Percentiles rank a stretch among this genome's conserved stretches.
phyloP scores from a whole-genome alignment of 2,329 filamentous ascomycete species.

The Ascomycota sp. region DNA sequence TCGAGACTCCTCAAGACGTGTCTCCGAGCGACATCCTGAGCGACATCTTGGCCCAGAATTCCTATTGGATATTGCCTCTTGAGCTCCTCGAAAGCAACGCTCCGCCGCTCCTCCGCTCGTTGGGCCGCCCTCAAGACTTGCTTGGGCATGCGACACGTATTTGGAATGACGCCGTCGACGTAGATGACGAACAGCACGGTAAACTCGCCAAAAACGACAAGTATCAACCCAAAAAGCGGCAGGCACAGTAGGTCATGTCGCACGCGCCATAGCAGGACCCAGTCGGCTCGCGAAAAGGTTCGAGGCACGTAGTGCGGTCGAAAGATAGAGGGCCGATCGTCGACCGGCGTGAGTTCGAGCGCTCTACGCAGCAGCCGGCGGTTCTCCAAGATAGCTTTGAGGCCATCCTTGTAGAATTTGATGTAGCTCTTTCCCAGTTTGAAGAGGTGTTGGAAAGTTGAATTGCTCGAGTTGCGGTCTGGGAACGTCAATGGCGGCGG shows the following conservation, averaged over 20 bases:
- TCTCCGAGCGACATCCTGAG: constrained; percentile 9
- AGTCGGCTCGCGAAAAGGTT: constrained; percentile 39
- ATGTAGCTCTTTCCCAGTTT: constrained; percentile 55
- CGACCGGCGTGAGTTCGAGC: constrained; percentile 22
- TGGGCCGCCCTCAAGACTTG: constrained; percentile 43
- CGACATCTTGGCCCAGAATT: constrained; percentile 13
- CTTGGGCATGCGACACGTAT: constrained; percentile 61
- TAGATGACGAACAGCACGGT: constrained; percentile 60
- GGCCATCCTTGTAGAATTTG: constrained; percentile 70
- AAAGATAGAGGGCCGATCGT: constrained; percentile 28
- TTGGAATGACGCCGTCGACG: constrained; percentile 51
- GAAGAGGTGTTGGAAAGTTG: constrained; percentile 27
- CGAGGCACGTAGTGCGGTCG: constrained; percentile 12
- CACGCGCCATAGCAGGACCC: constrained; percentile 49
- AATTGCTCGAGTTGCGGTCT: constrained; percentile 18
- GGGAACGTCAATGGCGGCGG: constrained; percentile 51
- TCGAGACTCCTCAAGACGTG: constrained; percentile 23
- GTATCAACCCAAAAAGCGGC: constrained; percentile 55
- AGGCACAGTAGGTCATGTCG: constrained; percentile 56
- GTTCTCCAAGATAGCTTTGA: constrained; percentile 56
- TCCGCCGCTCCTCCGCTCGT: constrained; percentile 31
- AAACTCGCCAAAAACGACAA: constrained; percentile 69
- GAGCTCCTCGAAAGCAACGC: constrained; percentile 24
- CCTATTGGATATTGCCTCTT: constrained; percentile 14
- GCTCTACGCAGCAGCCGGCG: constrained; percentile 27